phyloP scores from a whole-genome alignment of 495 filamentous ascomycete species.

The Pseudomonodictys pantanalensis region DNA sequence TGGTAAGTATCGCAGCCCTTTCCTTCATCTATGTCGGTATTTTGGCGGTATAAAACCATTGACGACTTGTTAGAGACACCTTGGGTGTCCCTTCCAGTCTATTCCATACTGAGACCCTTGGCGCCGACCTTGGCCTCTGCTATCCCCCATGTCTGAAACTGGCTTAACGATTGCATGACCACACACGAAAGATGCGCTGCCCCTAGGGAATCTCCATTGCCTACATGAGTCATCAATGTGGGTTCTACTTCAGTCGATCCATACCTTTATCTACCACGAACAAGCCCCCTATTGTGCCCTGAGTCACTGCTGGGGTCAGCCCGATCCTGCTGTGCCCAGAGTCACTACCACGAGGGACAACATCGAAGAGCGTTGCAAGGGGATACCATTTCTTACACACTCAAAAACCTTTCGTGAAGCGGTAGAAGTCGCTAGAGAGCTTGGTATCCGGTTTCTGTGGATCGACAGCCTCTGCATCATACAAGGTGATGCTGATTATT shows the following conservation, averaged over 20 bases:
- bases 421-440: background rate
- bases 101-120: background rate
- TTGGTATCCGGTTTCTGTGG: background rate
- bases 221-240: background rate
- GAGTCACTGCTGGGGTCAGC: background rate
- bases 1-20: background rate
- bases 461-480: slow-evolving; percentile 8
- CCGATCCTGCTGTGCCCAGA: background rate
- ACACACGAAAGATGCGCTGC: background rate
- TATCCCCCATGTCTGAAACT: background rate
- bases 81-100: background rate
- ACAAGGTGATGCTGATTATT: background rate
- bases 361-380: background rate
- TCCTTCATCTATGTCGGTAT: no score
- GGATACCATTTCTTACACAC: background rate
- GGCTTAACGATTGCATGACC: background rate
- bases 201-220: background rate
- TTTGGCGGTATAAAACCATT: background rate
- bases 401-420: slow-evolving; percentile 1
- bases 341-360: background rate
- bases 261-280: background rate
- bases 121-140: background rate
- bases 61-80: background rate
- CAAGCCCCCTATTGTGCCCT: background rate
- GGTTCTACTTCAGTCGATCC: background rate